Conservation (phyloP, 768 basidiomycete species). For the Clitopilus passeckerianus region DNA sequence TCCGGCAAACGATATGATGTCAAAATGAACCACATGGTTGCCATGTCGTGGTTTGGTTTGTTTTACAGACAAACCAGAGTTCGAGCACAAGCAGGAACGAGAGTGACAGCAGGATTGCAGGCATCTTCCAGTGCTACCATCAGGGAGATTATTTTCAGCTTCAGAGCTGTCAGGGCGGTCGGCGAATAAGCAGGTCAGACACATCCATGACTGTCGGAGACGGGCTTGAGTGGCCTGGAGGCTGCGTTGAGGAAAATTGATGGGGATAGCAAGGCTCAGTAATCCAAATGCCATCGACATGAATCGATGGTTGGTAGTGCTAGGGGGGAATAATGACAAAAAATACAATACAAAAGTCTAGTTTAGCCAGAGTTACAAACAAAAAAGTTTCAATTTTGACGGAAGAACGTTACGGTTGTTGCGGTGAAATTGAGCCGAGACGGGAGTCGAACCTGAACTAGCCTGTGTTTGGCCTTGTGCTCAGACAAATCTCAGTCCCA, state of each 20-base stretch:
- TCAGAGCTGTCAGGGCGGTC: neutral
- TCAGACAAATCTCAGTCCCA: slow-evolving; percentile 1
- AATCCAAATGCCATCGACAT: neutral
- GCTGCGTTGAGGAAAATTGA: neutral
- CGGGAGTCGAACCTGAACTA: neutral
- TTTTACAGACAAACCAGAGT: neutral
- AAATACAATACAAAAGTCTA: neutral
- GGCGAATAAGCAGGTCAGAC: neutral
- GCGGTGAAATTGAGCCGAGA: neutral
- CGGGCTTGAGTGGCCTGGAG: neutral
- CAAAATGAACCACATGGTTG: neutral
- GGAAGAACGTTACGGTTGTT: neutral
- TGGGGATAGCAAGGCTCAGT: neutral
- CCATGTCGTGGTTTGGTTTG: neutral
- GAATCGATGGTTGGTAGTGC: neutral
- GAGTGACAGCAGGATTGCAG: neutral
- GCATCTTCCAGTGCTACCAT: neutral
- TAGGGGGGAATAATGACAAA: neutral
- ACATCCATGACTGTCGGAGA: neutral
- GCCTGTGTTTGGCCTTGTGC: neutral
- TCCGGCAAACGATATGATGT: neutral
- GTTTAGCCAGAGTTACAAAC: neutral
- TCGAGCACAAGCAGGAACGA: neutral
- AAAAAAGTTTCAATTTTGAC: neutral
- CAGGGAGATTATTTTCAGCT: neutral